Evolutionary conservation across 345 rosid species (phyloP), one percentile per base, ranked within the genome.

Genomic region (Mangifera indica): DNA sequence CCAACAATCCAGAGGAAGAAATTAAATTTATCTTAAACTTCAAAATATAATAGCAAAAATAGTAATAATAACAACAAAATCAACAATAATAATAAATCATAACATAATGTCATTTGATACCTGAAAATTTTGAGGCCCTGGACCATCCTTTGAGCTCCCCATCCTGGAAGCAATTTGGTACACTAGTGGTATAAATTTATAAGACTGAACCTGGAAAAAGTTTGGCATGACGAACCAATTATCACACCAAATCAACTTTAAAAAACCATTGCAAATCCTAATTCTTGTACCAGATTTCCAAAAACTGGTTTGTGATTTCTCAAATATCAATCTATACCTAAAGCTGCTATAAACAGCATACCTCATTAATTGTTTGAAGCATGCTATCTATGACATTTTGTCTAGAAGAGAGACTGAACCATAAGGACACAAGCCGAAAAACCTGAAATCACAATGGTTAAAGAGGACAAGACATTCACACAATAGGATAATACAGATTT

Each of bases 91-190:
- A 24, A 25, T 11, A 58, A 58, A 58, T n/a, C 55, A 26, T 40
- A 57, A 65, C 10, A 58, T 18, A 20, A 69, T 32, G 67, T 21
- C 37, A 71, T 25, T 72, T 25, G 65, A 22, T 78, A 94, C 98
- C 95, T 94, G 98, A 87, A 94, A 92, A 78, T 65, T 82, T 73
- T 80, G 87, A 72, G 88, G 87, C 54, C 88, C 93, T 24, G 24
- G 72, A 69, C 81, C 85, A 78, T 90, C 97, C 81, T 83, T 93
- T 69, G 93, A 74, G 84, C 88, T 75, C 48, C 98, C 97, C 90
- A 94, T 80, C 86, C 98, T 86, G 72, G 98, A 94, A 74, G 98
- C 98, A 84, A 94, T 92, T 84, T 94, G 98, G 80, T 94, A 94
- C 29, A 89, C 88, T 67, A 92, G 84, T 1, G 97, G 97, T 60